Base-by-base conservation (phyloP, 352 stramenopile genomes). In the Globisporangium carolinianum region DNA sequence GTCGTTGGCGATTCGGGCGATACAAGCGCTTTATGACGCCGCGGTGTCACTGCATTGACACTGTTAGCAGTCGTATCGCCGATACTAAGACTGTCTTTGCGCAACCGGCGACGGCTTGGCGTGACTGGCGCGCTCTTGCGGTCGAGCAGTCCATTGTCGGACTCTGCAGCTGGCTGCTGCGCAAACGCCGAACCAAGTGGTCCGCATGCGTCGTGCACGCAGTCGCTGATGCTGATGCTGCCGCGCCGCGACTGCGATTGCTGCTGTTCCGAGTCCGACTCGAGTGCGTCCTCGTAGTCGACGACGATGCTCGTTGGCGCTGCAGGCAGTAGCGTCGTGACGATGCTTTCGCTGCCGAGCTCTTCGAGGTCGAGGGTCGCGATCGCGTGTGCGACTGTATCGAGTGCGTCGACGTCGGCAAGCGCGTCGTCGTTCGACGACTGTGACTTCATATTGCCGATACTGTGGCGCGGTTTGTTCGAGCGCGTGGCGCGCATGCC, bases 311-410 rank as follows among this genome's bases (percentile, higher is more conserved):
- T 71, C 51, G 73, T 67, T 17, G 67, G 57, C 51, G 58, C 50
- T 42, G 43, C 43, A 2, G 51, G 37, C 5, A 49, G 39, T 12
- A 60, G 41, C 55, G 59, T 47, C 24, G 61, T 55, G 35, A 32
- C 35, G 47, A 59, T 32, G 54, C 53, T 12, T 51, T 53, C 47
- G 60, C 56, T 15, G 58, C 35, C 77, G 11, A 83, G 65, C 55
- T 86, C 77, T 47, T 87, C 77, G 45, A 86, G 60, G 55, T 86
- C 75, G 14, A 83, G 60, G 8, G 67, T 71, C 42, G 55, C 58
- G 65, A 63, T 53, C 1, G 45, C 15, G 7, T 14, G 18, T 14
- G 47, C 17, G 24, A 24, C 24, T 24, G 18, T 15, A 18, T 57
- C 41, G 1, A n/a, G 24, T 9, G 46, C 35, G 14, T 11, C 38